Conservation (phyloP, 2,329 filamentous ascomycete species). For the Huntiella decipiens region DNA sequence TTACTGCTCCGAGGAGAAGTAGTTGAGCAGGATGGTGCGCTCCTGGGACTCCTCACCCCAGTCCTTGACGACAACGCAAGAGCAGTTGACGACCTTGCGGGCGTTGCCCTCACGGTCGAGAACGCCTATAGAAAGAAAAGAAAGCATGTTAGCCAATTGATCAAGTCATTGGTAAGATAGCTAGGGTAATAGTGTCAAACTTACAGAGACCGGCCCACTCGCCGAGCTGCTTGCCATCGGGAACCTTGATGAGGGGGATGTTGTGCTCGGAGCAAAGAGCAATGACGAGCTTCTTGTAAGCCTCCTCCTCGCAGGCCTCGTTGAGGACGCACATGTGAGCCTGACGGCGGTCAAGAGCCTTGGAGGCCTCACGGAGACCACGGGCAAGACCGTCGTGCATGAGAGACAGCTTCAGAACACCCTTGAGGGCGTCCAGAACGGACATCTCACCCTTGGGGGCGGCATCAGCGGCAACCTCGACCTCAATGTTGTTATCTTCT, state of each 20-base stretch:
- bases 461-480: constrained; percentile 88
- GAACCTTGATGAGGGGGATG: constrained; percentile 99
- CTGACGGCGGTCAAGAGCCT: constrained; percentile 95
- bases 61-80: constrained; percentile 98
- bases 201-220: constrained; percentile 99
- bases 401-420: constrained; percentile 92
- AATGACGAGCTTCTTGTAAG: constrained; percentile 99
- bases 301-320: constrained; percentile 99
- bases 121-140: constrained; percentile 43
- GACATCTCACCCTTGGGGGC: constrained; percentile 85
- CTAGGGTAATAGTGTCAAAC: constrained; percentile 18
- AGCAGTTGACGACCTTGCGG: constrained; percentile 99
- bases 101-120: constrained; percentile 98
- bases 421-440: constrained; percentile 95
- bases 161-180: not conserved
- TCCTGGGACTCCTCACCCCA: constrained; percentile 99
- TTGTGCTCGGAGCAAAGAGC: constrained; percentile 99
- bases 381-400: constrained; percentile 99
- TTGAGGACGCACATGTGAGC: constrained; percentile 99
- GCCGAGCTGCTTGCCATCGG: constrained; percentile 97
- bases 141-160: constrained; percentile 17
- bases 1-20: constrained; percentile 90
- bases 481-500: constrained; percentile 97
- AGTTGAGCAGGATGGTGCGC: constrained; percentile 97
- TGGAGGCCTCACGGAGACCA: constrained; percentile 94